These are phyloP conservation scores for Yamadazyma oceani DNA, from an alignment of 1,139 yeast species.

Conservation along the genomic window DNA sequence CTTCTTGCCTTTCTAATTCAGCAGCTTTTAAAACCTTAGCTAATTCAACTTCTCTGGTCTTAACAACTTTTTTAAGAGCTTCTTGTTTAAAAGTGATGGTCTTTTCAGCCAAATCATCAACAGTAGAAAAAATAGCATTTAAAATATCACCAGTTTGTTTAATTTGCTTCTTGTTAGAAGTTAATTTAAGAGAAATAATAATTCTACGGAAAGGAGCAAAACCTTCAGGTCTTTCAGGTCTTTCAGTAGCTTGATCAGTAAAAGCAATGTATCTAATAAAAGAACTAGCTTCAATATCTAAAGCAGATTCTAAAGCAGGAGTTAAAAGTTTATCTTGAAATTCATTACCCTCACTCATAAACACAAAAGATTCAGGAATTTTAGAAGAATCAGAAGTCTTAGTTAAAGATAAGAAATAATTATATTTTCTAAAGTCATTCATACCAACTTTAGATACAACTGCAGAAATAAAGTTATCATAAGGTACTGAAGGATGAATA, in stretches of 20 bases:
- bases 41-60: slow-evolving; percentile 69
- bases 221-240: slow-evolving; percentile 58
- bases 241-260: slow-evolving; percentile 76
- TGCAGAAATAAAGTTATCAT: slow-evolving; percentile 74
- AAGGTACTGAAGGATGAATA: slow-evolving; percentile 59
- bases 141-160: slow-evolving; percentile 50
- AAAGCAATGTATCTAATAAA: slow-evolving; percentile 65
- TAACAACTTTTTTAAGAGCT: slow-evolving; percentile 70
- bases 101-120: slow-evolving; percentile 52
- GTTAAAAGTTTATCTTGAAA: slow-evolving; percentile 65
- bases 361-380: slow-evolving; percentile 75
- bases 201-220: slow-evolving; percentile 57
- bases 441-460: slow-evolving; percentile 82
- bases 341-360: slow-evolving; percentile 87
- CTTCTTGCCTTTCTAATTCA: slow-evolving; percentile 67
- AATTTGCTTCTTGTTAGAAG: slow-evolving; percentile 45
- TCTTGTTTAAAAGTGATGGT: slow-evolving; percentile 59
- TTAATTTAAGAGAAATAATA: slow-evolving; percentile 49
- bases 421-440: slow-evolving; percentile 72
- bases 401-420: slow-evolving; percentile 83
- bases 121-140: slow-evolving; percentile 50
- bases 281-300: slow-evolving; percentile 48
- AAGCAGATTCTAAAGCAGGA: slow-evolving; percentile 47
- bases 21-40: slow-evolving; percentile 56
- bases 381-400: slow-evolving; percentile 70